Conservation (phyloP, 805 yeast species). For the Metschnikowia anglica region DNA sequence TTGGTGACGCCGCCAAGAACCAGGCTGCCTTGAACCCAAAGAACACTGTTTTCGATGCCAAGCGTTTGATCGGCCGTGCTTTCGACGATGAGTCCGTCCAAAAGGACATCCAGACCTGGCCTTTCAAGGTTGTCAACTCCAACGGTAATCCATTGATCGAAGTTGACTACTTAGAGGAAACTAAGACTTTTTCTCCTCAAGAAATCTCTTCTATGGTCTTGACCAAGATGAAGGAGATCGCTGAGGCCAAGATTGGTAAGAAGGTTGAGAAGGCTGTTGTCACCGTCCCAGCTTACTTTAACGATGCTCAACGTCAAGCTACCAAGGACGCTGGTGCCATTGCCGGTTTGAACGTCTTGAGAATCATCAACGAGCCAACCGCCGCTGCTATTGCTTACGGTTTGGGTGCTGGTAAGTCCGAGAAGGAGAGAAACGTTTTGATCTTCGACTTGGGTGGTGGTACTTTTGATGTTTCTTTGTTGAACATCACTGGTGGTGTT, state of each 20-base stretch:
- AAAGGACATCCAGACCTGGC: constrained; percentile 52
- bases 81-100: constrained; percentile 59
- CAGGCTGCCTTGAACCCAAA: constrained; percentile 52
- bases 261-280: constrained; percentile 58
- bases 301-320: constrained; percentile 52
- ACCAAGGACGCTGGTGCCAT: constrained; percentile 54
- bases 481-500: constrained; percentile 93
- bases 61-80: constrained; percentile 60
- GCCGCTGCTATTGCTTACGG: constrained; percentile 46
- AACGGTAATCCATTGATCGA: constrained; percentile 48
- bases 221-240: constrained; percentile 62
- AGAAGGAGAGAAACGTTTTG: constrained; percentile 64
- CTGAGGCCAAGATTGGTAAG: constrained; percentile 85
- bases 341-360: constrained; percentile 49
- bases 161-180: constrained; percentile 48
- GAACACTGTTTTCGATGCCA: constrained; percentile 51
- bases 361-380: constrained; percentile 59
- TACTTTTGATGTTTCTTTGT: constrained; percentile 92
- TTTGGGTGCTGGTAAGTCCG: constrained; percentile 32
- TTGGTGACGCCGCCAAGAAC: constrained; percentile 53
- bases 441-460: constrained; percentile 98
- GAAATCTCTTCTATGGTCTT: constrained; percentile 51
- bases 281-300: constrained; percentile 51
- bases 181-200: constrained; percentile 48
- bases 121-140: constrained; percentile 45